Base-by-base conservation (phyloP, 2,329 filamentous ascomycete genomes). In the Dactylellina parvicollis region DNA sequence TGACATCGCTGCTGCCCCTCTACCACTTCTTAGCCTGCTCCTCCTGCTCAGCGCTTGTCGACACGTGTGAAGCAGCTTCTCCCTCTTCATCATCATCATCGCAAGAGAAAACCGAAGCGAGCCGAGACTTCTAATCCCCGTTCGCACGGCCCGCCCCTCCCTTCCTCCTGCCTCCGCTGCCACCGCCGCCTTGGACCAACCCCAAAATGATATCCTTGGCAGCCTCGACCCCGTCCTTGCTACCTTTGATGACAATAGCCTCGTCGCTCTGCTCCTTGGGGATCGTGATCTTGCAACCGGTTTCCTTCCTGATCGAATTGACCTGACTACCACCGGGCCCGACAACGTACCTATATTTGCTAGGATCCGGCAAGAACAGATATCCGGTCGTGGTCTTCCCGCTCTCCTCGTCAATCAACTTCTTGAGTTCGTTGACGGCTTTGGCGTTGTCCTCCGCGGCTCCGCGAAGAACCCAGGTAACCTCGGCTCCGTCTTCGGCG, bases 231-330 rank as follows among this genome's bases (percentile, higher is more conserved):
- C 91, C 92, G 14, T 92, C 90, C 79, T 86, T 87, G 62, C 85
- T 86, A 38, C 95, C 95, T 34, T 90, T 85, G 78, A 99, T 90
- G 83, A 96, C 92, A 80, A 99, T 97, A 2, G 94, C 92, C 81
- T 97, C 93, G 52, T 86, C 85, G 75, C 83, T 84, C 81, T 96
- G 90, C 78, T 92, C 89, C 76, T 91, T 89, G 20, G 95, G 95
- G 40, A 99, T 94, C 76, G 93, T 92, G 80, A 99, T 96, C 82
- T 90, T 92, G 82, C 93, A 97, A 62, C 91, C 91, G 56, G 92
- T 97, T 84, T 95, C 88, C 83, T 92, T 92, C 77, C 95, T 89
- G 80, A 99, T 97, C 42, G 88, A 84, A 82, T 97, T 97, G 80
- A 99, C 96, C 81, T 94, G 94, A 81, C 88, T 90, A 70, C 95